These are phyloP conservation scores for Dendrocalamus latiflorus DNA, from an alignment of 202 grass and related monocot genomes.

Conservation along the genomic window DNA sequence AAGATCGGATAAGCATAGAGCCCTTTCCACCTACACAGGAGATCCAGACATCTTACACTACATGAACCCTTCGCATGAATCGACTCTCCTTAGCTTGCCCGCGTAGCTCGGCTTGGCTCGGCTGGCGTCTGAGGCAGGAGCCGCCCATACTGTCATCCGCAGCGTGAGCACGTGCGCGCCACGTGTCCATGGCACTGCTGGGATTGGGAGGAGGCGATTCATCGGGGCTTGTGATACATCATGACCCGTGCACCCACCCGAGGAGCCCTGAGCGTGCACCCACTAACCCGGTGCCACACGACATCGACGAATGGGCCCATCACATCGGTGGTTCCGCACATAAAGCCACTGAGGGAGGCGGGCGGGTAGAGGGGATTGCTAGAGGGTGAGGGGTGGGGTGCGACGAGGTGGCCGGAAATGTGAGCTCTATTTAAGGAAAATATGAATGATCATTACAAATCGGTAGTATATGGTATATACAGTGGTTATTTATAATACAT, in stretches of 20 bases:
- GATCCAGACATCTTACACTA: neutral
- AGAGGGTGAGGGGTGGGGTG: neutral
- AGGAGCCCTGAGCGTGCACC: neutral
- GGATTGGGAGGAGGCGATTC: neutral
- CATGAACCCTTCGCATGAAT: neutral
- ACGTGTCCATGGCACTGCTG: neutral
- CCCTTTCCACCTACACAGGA: neutral
- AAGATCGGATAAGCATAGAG: neutral
- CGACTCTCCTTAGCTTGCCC: neutral
- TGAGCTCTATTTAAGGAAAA: slow-evolving; percentile 35
- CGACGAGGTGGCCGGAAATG: slow-evolving; percentile 33
- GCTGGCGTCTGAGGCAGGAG: neutral
- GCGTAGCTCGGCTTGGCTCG: neutral
- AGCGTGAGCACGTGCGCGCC: slow-evolving; percentile 33
- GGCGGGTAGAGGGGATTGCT: neutral
- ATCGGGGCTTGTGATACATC: slow-evolving; percentile 44
- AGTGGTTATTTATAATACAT: too few relatives aligned
- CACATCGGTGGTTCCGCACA: fast-evolving
- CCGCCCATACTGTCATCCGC: neutral
- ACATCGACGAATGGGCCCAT: neutral
- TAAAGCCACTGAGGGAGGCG: neutral
- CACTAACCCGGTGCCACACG: fast-evolving
- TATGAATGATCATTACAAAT: too few relatives aligned
- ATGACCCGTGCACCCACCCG: slow-evolving; percentile 34
- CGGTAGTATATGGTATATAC: too few relatives aligned